Percentiles rank a stretch among this genome's conserved stretches.
Conservation (phyloP, 1,284 basidiomycete species). For the Takashimella tepidaria region DNA sequence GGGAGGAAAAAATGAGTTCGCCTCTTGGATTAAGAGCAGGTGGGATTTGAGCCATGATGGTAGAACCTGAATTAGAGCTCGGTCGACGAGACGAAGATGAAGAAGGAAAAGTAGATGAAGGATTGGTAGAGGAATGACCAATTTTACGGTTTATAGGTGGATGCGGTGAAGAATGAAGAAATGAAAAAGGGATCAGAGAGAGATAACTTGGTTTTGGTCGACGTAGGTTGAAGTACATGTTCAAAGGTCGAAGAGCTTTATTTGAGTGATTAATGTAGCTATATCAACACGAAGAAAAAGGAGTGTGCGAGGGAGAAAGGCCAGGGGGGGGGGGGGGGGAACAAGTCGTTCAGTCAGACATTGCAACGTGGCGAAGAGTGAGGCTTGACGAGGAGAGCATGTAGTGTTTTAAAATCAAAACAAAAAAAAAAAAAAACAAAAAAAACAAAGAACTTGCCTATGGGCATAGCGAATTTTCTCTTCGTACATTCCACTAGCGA, state of each 20-base stretch:
- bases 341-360: too few species aligned
- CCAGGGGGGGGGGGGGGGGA: too few species aligned
- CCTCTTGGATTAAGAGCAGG: slow-evolving; percentile 85
- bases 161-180: slow-evolving; percentile 61
- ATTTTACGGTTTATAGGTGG: slow-evolving; percentile 50
- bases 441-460: slow-evolving; percentile 73
- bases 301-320: too few species aligned
- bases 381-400: not conserved
- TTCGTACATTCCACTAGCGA: slow-evolving; percentile 91
- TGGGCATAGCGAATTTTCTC: slow-evolving; percentile 96
- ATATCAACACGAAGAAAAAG: not conserved
- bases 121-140: slow-evolving; percentile 19
- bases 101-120: slow-evolving; percentile 10
- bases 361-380: too few species aligned
- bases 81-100: slow-evolving; percentile 7
- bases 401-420: too few species aligned
- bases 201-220: slow-evolving; percentile 56
- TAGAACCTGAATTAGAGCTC: slow-evolving; percentile 12
- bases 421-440: too few species aligned
- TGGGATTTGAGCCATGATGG: slow-evolving; percentile 73
- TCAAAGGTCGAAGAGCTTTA: slow-evolving; percentile 80
- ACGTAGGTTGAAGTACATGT: slow-evolving; percentile 94
- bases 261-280: slow-evolving; percentile 98
- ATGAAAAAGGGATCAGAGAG: slow-evolving; percentile 47
- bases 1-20: slow-evolving; percentile 90